Evolutionary conservation across 805 yeast species (phyloP), one percentile per base, ranked within the genome.

Genomic region (Saturnispora kantuleensis): DNA sequence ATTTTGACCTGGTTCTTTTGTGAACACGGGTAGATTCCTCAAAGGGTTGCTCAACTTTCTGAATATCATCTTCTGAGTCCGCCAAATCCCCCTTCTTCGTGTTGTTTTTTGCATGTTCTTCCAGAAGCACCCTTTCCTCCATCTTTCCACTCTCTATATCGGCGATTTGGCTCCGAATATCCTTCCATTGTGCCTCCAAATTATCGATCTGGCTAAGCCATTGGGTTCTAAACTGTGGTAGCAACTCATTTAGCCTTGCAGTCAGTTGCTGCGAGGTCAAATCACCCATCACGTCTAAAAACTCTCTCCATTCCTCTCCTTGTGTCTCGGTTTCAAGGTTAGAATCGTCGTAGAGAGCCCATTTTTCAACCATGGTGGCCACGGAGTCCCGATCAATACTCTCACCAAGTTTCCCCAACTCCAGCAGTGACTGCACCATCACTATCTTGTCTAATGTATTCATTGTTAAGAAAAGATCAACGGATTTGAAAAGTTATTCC

Each of bases 71-170:
- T 5, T 5, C 18, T 17, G 5, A 17, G 5, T 17, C 18, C 18
- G 5, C 18, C 18, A 17, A 3, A 3, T 17, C 18, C 8, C 26
- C 8, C 26, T 21, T 21, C 26, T 21, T 21, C 6, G 2, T 7
- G 26, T 21, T 21, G 28, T 41, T 42, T 17, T 17, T 39, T 15
- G 42, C 44, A 7, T 38, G 34, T 30, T 39, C 39, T 31, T 49
- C 50, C 4, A 49, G 49, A 13, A 35, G 38, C 17, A 28, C 40
- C 30, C 31, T 30, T n/a, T 39, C 35, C 21, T 44, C 32, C 40
- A 8, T 36, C 41, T 34, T 43, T 37, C 38, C 35, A 21, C 17
- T 12, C 18, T 39, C 44, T 6, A 18, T 33, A 12, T 26, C 31
- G n/a, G 28, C 13, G 35, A 38, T 38, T 15, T 38, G 28, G 4